Conservation (phyloP, 768 basidiomycete genomes). For the Asterophora parasitica region DNA sequence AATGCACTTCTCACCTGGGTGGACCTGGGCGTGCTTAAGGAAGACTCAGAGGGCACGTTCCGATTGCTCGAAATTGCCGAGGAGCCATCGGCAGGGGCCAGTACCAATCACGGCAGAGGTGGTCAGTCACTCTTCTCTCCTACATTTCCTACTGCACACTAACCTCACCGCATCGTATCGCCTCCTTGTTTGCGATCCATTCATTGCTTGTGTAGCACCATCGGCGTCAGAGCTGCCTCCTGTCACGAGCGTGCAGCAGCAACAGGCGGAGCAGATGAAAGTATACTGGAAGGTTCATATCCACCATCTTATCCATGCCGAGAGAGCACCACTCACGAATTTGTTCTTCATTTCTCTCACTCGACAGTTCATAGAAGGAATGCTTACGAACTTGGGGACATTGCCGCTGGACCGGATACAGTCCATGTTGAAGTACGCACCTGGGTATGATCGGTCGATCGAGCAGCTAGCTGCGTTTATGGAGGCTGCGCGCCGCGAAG, state of each 20-base stretch:
- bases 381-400: slow-evolving; percentile 82
- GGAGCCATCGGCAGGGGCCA: slow-evolving; percentile 29
- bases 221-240: slow-evolving; percentile 40
- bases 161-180: neutral
- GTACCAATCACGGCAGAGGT: slow-evolving; percentile 7
- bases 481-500: slow-evolving; percentile 77
- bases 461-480: slow-evolving; percentile 79
- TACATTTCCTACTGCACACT: neutral
- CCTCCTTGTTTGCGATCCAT: slow-evolving; percentile 1
- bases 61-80: slow-evolving; percentile 60
- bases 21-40: slow-evolving; percentile 75
- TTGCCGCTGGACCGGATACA: slow-evolving; percentile 83
- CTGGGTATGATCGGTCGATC: slow-evolving; percentile 72
- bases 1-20: slow-evolving; percentile 83
- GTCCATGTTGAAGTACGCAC: slow-evolving; percentile 79
- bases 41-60: slow-evolving; percentile 56
- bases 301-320: neutral
- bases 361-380: slow-evolving; percentile 78
- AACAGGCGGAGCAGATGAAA: slow-evolving; percentile 81
- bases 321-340: neutral
- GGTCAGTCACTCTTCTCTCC: slow-evolving; percentile 2
- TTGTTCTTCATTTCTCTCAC: neutral
- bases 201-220: slow-evolving; percentile 15
- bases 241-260: slow-evolving; percentile 57
- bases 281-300: slow-evolving; percentile 78